phyloP scores from a whole-genome alignment of 805 yeast genomes.

The Kodamaea neixiangensis region DNA sequence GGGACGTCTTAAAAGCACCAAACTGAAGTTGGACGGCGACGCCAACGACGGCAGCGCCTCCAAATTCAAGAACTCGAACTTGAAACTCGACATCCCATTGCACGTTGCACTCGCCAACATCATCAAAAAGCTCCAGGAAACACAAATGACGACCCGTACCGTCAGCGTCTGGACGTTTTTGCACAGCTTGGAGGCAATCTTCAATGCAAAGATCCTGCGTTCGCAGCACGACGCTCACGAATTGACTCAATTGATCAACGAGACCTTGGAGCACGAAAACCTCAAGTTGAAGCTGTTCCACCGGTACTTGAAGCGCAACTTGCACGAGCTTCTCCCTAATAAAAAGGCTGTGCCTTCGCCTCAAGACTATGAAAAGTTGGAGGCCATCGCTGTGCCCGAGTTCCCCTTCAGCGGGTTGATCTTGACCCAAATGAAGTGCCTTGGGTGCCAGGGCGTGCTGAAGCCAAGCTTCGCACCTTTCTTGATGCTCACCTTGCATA shows the following conservation, averaged over 20 bases:
- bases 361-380: constrained; percentile 12
- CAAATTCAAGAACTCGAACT: constrained; percentile 17
- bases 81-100: constrained; percentile 45
- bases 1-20: constrained; percentile 7
- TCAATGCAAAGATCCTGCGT: constrained; percentile 71
- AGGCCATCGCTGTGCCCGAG: constrained; percentile 46
- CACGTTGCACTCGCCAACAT: constrained; percentile 59
- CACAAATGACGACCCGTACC: constrained; percentile 52
- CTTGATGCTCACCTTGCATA: constrained; percentile 69
- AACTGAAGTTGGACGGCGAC: not conserved
- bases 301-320: constrained; percentile 12
- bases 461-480: constrained; percentile 60
- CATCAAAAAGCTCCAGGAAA: constrained; percentile 60
- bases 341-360: constrained; percentile 11
- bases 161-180: constrained; percentile 80
- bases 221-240: constrained; percentile 97
- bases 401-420: constrained; percentile 75
- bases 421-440: constrained; percentile 68
- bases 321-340: constrained; percentile 10
- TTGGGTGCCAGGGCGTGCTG: constrained; percentile 63
- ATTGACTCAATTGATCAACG: constrained; percentile 75
- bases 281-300: constrained; percentile 39
- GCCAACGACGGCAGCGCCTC: constrained; percentile 5
- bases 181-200: constrained; percentile 68
- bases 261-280: constrained; percentile 72